phyloP scores from a whole-genome alignment of 2,329 filamentous ascomycete genomes.

The Teratosphaeria gauchensis region DNA sequence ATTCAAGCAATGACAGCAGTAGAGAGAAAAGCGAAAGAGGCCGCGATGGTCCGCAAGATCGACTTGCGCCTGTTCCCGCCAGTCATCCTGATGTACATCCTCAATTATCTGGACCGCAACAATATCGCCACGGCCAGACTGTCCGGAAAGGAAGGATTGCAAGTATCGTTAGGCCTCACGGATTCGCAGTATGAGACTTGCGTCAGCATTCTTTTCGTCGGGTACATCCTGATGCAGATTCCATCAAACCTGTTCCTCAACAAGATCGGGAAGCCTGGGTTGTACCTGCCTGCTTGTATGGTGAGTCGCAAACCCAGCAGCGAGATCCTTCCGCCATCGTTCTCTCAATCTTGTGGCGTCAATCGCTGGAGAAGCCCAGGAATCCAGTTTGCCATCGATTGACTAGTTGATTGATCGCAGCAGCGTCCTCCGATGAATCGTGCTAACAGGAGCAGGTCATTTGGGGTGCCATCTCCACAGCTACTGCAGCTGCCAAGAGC shows the following conservation, averaged over 20 bases:
- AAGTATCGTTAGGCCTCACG: conserved; percentile 35
- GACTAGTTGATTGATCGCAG: too few relatives aligned
- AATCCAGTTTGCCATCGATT: too few relatives aligned
- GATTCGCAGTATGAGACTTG: conserved; percentile 38
- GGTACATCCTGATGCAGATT: conserved; percentile 28
- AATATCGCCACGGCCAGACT: conserved; percentile 22
- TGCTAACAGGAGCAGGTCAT: conserved; percentile 7
- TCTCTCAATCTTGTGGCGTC: background rate
- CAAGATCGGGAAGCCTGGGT: conserved; percentile 24
- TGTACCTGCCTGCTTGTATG: conserved; percentile 26
- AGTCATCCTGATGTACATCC: conserved; percentile 65
- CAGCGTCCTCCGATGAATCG: background rate
- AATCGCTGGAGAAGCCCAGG: background rate
- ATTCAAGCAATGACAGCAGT: conserved; percentile 9
- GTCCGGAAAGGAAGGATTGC: conserved; percentile 29
- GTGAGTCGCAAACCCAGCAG: background rate
- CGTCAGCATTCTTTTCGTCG: conserved; percentile 36
- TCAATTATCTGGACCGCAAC: conserved; percentile 26
- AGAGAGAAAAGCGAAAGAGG: conserved; percentile 6
- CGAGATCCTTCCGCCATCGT: too few relatives aligned
- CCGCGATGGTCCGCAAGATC: conserved; percentile 53
- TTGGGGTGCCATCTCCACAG: conserved; percentile 27
- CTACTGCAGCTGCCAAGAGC: conserved; percentile 25
- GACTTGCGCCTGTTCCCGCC: conserved; percentile 58
- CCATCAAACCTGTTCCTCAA: conserved; percentile 30